Evolutionary conservation across 495 filamentous ascomycete species (phyloP).

Genomic region (Symbiotaphrina buchneri): DNA sequence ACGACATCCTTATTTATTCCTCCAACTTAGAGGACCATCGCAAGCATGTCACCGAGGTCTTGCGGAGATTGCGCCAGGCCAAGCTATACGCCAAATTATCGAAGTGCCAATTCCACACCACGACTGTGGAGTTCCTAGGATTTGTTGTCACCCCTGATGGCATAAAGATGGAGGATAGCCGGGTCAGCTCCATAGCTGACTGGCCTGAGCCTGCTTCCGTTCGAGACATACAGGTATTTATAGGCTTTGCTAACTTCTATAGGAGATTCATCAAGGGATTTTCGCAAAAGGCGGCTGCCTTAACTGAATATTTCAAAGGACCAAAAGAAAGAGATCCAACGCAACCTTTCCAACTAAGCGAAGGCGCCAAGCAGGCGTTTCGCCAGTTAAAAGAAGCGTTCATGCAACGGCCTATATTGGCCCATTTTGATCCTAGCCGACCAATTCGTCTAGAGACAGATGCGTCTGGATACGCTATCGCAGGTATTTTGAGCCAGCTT

Average conservation of each 20-base stretch:
- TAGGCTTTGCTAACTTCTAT: slow-evolving; percentile 11
- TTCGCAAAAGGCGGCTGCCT: slow-evolving; percentile 2
- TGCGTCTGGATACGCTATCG: slow-evolving; percentile 8
- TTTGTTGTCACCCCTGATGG: slow-evolving; percentile 5
- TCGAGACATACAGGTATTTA: slow-evolving; percentile 8
- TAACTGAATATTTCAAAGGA: slow-evolving; percentile 4
- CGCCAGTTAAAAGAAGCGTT: slow-evolving; percentile 3
- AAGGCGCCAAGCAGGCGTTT: slow-evolving; percentile 3
- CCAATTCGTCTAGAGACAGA: slow-evolving; percentile 10
- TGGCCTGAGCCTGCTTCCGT: slow-evolving; percentile 7
- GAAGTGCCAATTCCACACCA: slow-evolving; percentile 1
- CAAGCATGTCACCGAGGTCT: slow-evolving; percentile 1
- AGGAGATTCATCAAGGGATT: slow-evolving; percentile 7
- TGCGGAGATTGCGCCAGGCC: background rate
- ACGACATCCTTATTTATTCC: slow-evolving; percentile 6
- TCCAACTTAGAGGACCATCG: slow-evolving; percentile 1
- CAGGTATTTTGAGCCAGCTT: slow-evolving; percentile 5
- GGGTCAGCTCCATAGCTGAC: slow-evolving; percentile 6
- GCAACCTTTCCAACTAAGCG: background rate
- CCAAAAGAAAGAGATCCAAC: too few species aligned
- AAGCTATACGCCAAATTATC: background rate
- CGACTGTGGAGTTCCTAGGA: slow-evolving; percentile 6
- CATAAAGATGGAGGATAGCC: slow-evolving; percentile 6
- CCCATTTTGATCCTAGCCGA: slow-evolving; percentile 5
- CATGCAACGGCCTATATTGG: slow-evolving; percentile 4